Evolutionary conservation across 164 flowering plant species (phyloP), one percentile per base, ranked within the genome.

Genomic region (Vitis amurensis): DNA sequence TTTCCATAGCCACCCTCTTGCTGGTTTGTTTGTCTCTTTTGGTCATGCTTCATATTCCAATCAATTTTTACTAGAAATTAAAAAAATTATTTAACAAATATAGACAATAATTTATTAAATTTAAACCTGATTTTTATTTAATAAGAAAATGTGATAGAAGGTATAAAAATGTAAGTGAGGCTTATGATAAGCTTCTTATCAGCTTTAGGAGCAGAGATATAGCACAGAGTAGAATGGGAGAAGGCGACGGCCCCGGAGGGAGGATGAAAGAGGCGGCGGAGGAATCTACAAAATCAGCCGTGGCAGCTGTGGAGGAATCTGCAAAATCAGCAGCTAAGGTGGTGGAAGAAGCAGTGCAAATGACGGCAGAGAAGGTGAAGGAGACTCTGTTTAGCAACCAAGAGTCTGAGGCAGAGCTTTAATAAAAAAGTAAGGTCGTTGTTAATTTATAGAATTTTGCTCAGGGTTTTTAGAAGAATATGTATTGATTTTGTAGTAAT

Each of bases 251-350:
- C 0, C 67, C 50, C 0, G 68, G 65, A 72, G 76, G 6, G 17
- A 74, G 58, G 68, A 17, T 80, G 70, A 77, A 70, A 57, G 73
- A 75, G 23, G 83, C 80, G 1, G 78, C 30, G 0, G 63, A 59
- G 59, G 69, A 67, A 59, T 69, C 76, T 19, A 7, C 70, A 2
- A 61, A 15, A 30, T 16, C 61, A 3, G 64, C 78, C 64, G 74
- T 67, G 64, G 31, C 11, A 10, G 53, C 74, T 7, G 74, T 75
- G 5, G 78, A 77, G 31, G 78, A 69, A 59, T 64, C 80, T 10
- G 80, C 80, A 2, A 72, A 72, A 69, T 68, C 74, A 0, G 78
- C 83, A 0, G 76, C 67, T 1, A 52, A 74, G 17, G 71, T 19
- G 3, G 74, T 61, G 47, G 71, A 64, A 12, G 74, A 67, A 30